phyloP scores from a whole-genome alignment of 1,284 basidiomycete genomes.

The Jaminaea rosea region DNA sequence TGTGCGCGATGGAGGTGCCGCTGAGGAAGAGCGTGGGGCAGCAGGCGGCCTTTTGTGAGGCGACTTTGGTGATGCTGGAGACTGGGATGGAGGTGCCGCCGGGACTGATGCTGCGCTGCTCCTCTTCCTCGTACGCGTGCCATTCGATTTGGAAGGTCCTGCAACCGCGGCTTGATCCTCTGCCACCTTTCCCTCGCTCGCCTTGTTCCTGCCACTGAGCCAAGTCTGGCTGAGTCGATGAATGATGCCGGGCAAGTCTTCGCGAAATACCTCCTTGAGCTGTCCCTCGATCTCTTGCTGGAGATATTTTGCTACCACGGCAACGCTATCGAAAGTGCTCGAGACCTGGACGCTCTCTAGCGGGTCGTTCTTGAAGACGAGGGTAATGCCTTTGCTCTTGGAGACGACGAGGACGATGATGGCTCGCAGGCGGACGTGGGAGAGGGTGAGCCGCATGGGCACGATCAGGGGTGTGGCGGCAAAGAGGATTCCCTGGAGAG shows the following conservation, averaged over 20 bases:
- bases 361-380: conserved; percentile 99
- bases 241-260: conserved; percentile 93
- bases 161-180: background rate
- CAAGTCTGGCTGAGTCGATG: conserved; percentile 90
- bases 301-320: conserved; percentile 70
- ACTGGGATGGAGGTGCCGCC: background rate
- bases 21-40: background rate
- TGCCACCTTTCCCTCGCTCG: conserved; percentile 4
- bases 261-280: conserved; percentile 92
- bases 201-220: conserved; percentile 51
- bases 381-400: conserved; percentile 87
- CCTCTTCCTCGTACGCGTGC: no score
- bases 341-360: conserved; percentile 95
- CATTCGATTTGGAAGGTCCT: no score
- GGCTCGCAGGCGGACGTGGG: conserved; percentile 81
- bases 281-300: conserved; percentile 82
- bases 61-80: no score
- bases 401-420: conserved; percentile 97
- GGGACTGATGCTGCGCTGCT: background rate
- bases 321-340: conserved; percentile 94
- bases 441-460: conserved; percentile 95
- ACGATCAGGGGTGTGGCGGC: conserved; percentile 53
- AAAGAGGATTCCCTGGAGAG: conserved; percentile 41
- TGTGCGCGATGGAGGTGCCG: background rate
- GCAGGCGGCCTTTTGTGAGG: background rate